A percentile compares a stretch with the other conserved stretches of the same genome.
Conservation (phyloP, 1,139 yeast species). For the Kazachstania sp. region DNA sequence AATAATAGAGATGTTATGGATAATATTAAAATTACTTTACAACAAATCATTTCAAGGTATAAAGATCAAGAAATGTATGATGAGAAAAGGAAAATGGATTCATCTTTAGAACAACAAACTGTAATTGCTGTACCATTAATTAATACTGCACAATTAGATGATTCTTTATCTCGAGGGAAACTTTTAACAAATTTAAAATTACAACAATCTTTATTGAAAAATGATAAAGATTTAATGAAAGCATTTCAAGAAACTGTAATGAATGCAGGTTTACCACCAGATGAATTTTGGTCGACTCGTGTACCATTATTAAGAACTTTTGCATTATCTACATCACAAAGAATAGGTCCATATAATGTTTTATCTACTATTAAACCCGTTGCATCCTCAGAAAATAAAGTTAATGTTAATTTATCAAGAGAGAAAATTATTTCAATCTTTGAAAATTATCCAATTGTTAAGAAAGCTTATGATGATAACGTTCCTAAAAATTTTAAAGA, state of each 20-base stretch:
- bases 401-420: conserved; percentile 83
- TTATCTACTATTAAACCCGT: conserved; percentile 88
- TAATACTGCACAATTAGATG: conserved; percentile 35
- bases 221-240: conserved; percentile 58
- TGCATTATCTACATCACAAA: conserved; percentile 80
- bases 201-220: conserved; percentile 68
- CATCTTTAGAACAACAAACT: conserved; percentile 13
- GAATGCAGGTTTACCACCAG: conserved; percentile 63
- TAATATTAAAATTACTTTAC: conserved; percentile 58
- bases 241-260: conserved; percentile 87
- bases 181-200: conserved; percentile 61
- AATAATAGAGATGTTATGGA: conserved; percentile 70
- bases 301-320: conserved; percentile 72
- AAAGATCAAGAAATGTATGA: conserved; percentile 40
- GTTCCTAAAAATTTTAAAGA: conserved; percentile 78
- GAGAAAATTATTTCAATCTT: conserved; percentile 87
- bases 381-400: conserved; percentile 82
- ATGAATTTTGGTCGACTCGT: conserved; percentile 83
- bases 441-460: conserved; percentile 88
- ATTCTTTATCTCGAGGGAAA: conserved; percentile 40
- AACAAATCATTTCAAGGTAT: conserved; percentile 62
- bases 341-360: conserved; percentile 89
- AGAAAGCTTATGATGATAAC: conserved; percentile 77
- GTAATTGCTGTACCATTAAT: conserved; percentile 28
- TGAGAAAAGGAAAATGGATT: conserved; percentile 21